A percentile compares a stretch with the other conserved stretches of the same genome.
These are phyloP conservation scores for Malus sieversii DNA, from an alignment of 306 rosid genomes.

Conservation along the genomic window DNA sequence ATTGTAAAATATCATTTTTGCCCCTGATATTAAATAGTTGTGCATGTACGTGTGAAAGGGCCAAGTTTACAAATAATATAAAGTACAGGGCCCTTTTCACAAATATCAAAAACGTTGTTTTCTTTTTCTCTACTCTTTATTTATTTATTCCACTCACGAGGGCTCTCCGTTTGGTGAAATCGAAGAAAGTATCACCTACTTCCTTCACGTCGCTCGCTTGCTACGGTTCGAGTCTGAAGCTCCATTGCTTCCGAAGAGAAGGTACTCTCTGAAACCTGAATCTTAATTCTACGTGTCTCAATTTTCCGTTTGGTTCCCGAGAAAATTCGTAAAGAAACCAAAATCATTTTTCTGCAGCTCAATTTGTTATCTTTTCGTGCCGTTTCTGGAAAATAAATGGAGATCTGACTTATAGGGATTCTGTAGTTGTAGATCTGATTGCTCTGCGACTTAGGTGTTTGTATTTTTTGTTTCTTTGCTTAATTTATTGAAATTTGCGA, in stretches of 20 bases:
- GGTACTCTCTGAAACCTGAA: slow-evolving; percentile 17
- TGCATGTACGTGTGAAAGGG: neutral
- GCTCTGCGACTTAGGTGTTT: neutral
- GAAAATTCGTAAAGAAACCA: neutral
- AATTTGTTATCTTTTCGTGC: neutral
- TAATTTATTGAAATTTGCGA: neutral
- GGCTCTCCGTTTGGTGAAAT: slow-evolving; percentile 20
- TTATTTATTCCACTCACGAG: neutral
- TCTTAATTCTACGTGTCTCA: neutral
- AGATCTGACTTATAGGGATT: slow-evolving; percentile 3
- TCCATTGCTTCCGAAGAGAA: neutral
- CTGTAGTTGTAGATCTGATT: slow-evolving; percentile 28
- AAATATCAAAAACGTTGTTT: slow-evolving; percentile 1
- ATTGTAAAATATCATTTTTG: no score
- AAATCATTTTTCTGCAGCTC: neutral
- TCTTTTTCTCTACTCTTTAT: neutral
- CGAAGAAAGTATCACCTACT: slow-evolving; percentile 3
- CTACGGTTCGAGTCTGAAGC: slow-evolving; percentile 36
- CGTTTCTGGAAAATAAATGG: neutral
- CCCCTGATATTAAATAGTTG: no score
- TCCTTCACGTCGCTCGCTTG: neutral
- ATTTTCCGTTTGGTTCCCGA: slow-evolving; percentile 4
- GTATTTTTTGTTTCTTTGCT: neutral
- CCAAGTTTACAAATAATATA: neutral
- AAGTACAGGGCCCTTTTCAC: slow-evolving; percentile 5